These are phyloP conservation scores for Torulaspora maleeae DNA, from an alignment of 805 yeast genomes.

Conservation along the genomic window DNA sequence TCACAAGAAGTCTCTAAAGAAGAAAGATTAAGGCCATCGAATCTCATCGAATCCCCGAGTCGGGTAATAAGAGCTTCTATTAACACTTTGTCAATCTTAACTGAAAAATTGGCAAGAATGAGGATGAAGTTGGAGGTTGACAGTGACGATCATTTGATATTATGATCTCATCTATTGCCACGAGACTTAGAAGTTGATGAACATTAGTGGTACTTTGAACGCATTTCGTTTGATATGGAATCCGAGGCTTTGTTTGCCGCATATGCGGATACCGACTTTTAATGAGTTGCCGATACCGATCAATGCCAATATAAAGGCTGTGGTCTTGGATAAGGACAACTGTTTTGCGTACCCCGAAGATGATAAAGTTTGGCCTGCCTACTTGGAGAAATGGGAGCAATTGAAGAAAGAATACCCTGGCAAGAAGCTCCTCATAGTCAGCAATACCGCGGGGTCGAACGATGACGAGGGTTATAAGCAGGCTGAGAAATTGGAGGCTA, in stretches of 20 bases:
- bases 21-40: too few species aligned
- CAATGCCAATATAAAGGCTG: conserved; percentile 52
- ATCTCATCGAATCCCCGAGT: background rate
- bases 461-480: conserved; percentile 60
- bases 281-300: conserved; percentile 56
- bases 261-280: conserved; percentile 50
- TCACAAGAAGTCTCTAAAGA: background rate
- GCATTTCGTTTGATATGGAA: conserved; percentile 51
- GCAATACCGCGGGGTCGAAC: conserved; percentile 88
- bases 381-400: conserved; percentile 51
- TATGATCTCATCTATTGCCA: background rate
- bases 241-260: conserved; percentile 72
- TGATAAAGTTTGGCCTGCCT: conserved; percentile 74
- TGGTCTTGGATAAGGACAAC: conserved; percentile 91
- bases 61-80: background rate
- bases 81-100: background rate
- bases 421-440: conserved; percentile 66
- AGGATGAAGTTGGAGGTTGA: background rate
- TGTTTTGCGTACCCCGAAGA: conserved; percentile 86
- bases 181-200: conserved; percentile 36
- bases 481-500: conserved; percentile 56
- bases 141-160: background rate
- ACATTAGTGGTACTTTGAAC: conserved; percentile 74
- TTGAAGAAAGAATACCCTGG: conserved; percentile 56
- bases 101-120: background rate